Percentiles rank a stretch among this genome's conserved stretches.
Conservation (phyloP, 345 rosid genomes). For the Physaria fendleri region DNA sequence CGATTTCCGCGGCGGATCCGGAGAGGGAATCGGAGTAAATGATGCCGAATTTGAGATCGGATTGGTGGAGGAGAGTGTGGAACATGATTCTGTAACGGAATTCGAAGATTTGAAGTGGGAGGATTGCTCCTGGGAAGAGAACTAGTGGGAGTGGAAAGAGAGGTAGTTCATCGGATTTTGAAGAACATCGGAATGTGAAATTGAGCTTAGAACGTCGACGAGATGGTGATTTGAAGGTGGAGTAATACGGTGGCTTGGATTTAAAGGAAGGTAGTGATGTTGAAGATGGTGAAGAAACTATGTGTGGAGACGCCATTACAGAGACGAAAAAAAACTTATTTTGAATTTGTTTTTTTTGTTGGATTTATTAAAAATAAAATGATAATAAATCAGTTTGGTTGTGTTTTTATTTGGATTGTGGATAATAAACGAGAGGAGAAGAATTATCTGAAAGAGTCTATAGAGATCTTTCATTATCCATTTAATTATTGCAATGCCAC, state of each 20-base stretch:
- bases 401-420: no score
- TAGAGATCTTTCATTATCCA: no score
- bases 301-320: conserved; percentile 66
- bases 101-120: conserved; percentile 95
- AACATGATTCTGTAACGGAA: conserved; percentile 99
- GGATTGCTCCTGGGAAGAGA: conserved; percentile 88
- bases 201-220: conserved; percentile 6
- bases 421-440: no score
- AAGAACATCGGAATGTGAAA: conserved; percentile 18
- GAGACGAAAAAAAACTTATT: no score
- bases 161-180: conserved; percentile 66
- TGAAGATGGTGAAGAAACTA: conserved; percentile 42
- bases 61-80: conserved; percentile 90
- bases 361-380: no score
- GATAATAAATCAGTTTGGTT: no score
- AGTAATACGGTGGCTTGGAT: conserved; percentile 12
- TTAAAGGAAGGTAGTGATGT: conserved; percentile 21
- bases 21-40: conserved; percentile 66
- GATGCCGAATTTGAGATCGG: conserved; percentile 90
- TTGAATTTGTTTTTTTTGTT: no score
- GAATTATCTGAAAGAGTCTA: no score
- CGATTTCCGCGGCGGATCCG: conserved; percentile 64
- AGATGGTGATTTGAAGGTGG: not conserved
- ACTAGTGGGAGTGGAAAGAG: conserved; percentile 80
- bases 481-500: no score